Conservation (phyloP, 1,139 yeast genomes). For the Magnusiomyces tetraspermus region DNA sequence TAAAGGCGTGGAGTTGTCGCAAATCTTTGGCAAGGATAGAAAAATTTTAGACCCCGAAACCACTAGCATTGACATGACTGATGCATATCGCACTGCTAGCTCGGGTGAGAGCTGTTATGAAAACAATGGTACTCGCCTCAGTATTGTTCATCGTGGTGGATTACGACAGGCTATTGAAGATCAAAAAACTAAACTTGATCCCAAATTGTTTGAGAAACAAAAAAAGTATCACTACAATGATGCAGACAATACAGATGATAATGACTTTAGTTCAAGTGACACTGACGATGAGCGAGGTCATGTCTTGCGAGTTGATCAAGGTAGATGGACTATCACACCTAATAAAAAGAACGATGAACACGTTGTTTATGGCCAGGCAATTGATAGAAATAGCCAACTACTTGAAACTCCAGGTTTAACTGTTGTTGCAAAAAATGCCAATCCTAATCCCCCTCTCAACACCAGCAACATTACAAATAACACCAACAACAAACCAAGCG, state of each 20-base stretch:
- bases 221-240: too few species aligned
- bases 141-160: background rate
- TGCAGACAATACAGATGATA: too few species aligned
- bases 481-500: too few species aligned
- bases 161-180: background rate
- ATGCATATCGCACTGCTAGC: conserved; percentile 21
- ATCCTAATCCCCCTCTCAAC: too few species aligned
- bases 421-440: too few species aligned
- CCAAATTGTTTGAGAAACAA: background rate
- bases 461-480: too few species aligned
- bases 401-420: too few species aligned
- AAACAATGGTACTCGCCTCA: background rate
- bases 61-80: conserved; percentile 2
- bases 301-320: background rate
- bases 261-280: background rate
- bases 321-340: background rate
- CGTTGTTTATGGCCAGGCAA: conserved; percentile 11
- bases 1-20: too few species aligned
- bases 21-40: background rate
- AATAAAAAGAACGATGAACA: background rate
- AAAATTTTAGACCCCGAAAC: background rate
- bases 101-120: conserved; percentile 18
- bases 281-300: background rate
- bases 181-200: background rate
- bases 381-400: conserved; percentile 1